Percentiles rank a stretch among this genome's conserved stretches.
Evolutionary conservation across 2,329 filamentous ascomycete genomes (phyloP).

Genomic region (Ophiosphaerella herpotricha): DNA sequence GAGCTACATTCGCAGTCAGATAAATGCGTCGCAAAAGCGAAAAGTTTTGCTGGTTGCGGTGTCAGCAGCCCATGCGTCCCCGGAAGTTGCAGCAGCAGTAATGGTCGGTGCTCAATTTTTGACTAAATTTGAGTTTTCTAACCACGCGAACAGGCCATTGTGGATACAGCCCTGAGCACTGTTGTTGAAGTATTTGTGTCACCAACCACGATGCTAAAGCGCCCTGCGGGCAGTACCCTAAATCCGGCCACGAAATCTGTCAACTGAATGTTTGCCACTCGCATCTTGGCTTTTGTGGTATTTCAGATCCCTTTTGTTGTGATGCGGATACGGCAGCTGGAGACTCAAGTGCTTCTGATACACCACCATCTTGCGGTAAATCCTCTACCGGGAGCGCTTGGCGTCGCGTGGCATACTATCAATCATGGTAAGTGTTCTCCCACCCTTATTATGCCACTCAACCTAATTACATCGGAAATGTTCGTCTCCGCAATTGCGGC

Average conservation of each 20-base stretch:
- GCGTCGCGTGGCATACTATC: slow-evolving; percentile 26
- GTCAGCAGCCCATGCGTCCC: slow-evolving; percentile 10
- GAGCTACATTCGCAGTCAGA: slow-evolving; percentile 14
- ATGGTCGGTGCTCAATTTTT: slow-evolving; percentile 3
- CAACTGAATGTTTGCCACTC: slow-evolving; percentile 25
- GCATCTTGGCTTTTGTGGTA: slow-evolving; percentile 48
- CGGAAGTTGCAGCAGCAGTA: slow-evolving; percentile 14
- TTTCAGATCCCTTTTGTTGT: slow-evolving; percentile 30
- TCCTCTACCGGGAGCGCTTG: slow-evolving; percentile 13
- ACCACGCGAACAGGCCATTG: slow-evolving; percentile 8
- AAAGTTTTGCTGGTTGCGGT: slow-evolving; percentile 7
- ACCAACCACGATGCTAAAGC: slow-evolving; percentile 47
- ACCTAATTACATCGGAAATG: slow-evolving; percentile 17
- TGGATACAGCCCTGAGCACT: slow-evolving; percentile 18
- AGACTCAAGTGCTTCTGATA: background rate
- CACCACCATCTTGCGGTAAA: slow-evolving; percentile 11
- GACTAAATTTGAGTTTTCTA: background rate
- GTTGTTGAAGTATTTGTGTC: slow-evolving; percentile 16
- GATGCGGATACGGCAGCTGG: background rate
- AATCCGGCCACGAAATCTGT: slow-evolving; percentile 5
- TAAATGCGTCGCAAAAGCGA: background rate
- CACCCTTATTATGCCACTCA: background rate
- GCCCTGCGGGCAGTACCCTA: slow-evolving; percentile 41
- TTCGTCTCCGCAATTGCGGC: slow-evolving; percentile 23
- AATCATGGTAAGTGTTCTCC: slow-evolving; percentile 17